Evolutionary conservation across 2,329 filamentous ascomycete genomes (phyloP).

Genomic region (Tolypocladium tundrense): DNA sequence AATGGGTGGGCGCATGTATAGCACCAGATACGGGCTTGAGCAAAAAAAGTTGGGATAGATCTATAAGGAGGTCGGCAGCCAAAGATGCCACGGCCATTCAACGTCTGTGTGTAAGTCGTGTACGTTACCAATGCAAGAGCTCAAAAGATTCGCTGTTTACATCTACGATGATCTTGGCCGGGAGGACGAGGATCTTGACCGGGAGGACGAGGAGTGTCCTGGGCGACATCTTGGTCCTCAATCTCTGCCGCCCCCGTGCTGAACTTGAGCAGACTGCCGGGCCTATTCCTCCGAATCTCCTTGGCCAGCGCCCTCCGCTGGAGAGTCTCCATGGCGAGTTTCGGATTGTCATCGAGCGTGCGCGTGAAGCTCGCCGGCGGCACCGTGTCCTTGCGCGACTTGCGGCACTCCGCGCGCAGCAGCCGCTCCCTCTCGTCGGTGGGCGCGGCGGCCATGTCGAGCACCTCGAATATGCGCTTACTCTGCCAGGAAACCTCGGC

Average conservation of each 20-base stretch:
- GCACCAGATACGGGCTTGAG: background rate
- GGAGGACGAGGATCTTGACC: background rate
- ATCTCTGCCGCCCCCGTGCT: background rate
- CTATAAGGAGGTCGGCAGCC: too few relatives aligned
- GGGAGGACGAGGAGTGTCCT: too few relatives aligned
- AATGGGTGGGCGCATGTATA: conserved; percentile 51
- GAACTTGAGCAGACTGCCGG: background rate
- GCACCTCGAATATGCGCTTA: background rate
- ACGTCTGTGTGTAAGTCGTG: too few relatives aligned
- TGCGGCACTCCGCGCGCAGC: background rate
- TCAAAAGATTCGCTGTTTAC: too few relatives aligned
- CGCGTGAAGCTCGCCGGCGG: background rate
- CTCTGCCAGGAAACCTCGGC: background rate
- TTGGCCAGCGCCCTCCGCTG: background rate
- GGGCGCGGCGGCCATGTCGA: background rate
- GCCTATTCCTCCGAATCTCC: background rate
- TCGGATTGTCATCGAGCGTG: background rate
- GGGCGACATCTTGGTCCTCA: background rate
- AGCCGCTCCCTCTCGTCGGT: background rate
- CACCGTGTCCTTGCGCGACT: background rate
- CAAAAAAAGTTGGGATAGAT: background rate
- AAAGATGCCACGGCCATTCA: too few relatives aligned
- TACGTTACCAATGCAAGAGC: too few relatives aligned
- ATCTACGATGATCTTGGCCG: too few relatives aligned
- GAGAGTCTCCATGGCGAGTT: background rate